Evolutionary conservation across 2,329 filamentous ascomycete species (phyloP).

Genomic region (Bertia moriformis): DNA sequence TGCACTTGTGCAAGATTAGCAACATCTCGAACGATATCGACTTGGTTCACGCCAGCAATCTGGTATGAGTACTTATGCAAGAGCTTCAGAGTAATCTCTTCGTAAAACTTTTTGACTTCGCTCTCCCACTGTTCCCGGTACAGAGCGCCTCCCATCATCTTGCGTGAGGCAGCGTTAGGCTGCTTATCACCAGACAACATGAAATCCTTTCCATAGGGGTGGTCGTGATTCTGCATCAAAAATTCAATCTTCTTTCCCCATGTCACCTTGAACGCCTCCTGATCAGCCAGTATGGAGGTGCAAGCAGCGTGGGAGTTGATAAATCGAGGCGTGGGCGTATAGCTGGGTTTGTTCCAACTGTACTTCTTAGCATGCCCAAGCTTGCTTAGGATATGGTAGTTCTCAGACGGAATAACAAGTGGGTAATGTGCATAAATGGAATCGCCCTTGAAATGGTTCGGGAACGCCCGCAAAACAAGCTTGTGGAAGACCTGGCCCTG

Average conservation of each 20-base stretch:
- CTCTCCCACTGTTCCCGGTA: slow-evolving; percentile 37
- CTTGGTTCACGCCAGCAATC: slow-evolving; percentile 36
- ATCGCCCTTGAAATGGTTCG: slow-evolving; percentile 43
- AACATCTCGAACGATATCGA: slow-evolving; percentile 37
- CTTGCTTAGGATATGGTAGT: slow-evolving; percentile 39
- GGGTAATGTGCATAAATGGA: slow-evolving; percentile 52
- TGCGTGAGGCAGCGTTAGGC: slow-evolving; percentile 21
- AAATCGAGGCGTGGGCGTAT: slow-evolving; percentile 26
- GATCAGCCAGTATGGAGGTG: slow-evolving; percentile 33
- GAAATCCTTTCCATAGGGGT: slow-evolving; percentile 23
- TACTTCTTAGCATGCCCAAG: slow-evolving; percentile 41
- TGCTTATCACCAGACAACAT: slow-evolving; percentile 30
- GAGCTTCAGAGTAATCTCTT: slow-evolving; percentile 32
- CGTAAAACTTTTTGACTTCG: slow-evolving; percentile 38
- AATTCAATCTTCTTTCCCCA: slow-evolving; percentile 39
- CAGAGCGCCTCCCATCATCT: slow-evolving; percentile 29
- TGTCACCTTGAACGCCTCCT: slow-evolving; percentile 39
- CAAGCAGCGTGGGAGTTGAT: slow-evolving; percentile 37
- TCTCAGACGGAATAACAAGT: slow-evolving; percentile 25
- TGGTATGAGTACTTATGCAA: slow-evolving; percentile 35
- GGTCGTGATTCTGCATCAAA: slow-evolving; percentile 31
- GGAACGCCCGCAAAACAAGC: slow-evolving; percentile 48
- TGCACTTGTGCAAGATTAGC: slow-evolving; percentile 37
- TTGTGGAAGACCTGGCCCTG: slow-evolving; percentile 55
- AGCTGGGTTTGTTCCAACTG: slow-evolving; percentile 36